Percentiles rank a stretch among this genome's conserved stretches.
These are phyloP conservation scores for Scleroderma citrinum DNA, from an alignment of 768 basidiomycete genomes.

Conservation along the genomic window DNA sequence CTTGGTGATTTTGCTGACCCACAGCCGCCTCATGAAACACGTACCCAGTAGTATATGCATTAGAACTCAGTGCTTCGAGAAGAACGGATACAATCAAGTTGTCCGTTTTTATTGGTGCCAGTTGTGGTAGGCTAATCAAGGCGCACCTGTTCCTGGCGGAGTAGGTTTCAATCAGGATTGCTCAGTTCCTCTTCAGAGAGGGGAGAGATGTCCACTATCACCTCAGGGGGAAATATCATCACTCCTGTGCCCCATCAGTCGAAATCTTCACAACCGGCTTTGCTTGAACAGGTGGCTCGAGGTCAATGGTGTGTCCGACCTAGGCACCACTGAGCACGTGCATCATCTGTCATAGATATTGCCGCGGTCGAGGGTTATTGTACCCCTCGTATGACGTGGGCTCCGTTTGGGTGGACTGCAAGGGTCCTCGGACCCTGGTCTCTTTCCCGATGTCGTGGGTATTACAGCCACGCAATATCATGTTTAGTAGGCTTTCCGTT, in stretches of 20 bases:
- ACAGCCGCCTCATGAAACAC: no score
- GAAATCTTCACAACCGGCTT: slow-evolving; percentile 22
- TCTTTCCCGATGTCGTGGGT: no score
- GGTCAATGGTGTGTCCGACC: background rate
- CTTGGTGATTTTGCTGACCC: no score
- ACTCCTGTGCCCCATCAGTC: slow-evolving; percentile 22
- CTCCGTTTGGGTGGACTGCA: no score
- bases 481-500: no score
- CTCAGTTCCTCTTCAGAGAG: slow-evolving; percentile 18
- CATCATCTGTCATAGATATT: slow-evolving; percentile 24
- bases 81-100: slow-evolving; percentile 17
- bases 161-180: background rate
- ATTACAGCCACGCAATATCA: no score
- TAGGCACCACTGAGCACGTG: slow-evolving; percentile 15
- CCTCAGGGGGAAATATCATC: slow-evolving; percentile 19
- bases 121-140: slow-evolving; percentile 23
- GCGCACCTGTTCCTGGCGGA: slow-evolving; percentile 9
- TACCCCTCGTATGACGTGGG: no score
- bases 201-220: slow-evolving; percentile 18
- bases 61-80: slow-evolving; percentile 17
- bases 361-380: slow-evolving; percentile 20
- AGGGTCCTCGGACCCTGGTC: no score
- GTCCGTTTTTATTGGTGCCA: slow-evolving; percentile 3
- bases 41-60: slow-evolving; percentile 16
- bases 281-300: slow-evolving; percentile 1